Conservation (phyloP, 345 rosid species). For the Litchi chinensis region DNA sequence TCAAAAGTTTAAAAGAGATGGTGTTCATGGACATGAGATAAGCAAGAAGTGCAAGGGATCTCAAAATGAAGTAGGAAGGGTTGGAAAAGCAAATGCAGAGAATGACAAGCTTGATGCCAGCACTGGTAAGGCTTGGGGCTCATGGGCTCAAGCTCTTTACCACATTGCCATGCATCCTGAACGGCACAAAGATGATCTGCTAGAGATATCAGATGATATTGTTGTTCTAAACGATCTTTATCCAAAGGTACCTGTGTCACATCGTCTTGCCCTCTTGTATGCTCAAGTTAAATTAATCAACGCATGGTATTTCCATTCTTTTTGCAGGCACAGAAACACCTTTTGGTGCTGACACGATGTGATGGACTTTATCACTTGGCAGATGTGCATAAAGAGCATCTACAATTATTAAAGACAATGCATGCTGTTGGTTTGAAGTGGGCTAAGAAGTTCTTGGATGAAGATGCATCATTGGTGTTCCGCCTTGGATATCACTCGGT, state of each 20-base stretch:
- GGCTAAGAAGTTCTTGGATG: slow-evolving; percentile 63
- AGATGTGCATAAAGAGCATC: slow-evolving; percentile 68
- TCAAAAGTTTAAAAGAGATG: slow-evolving; percentile 49
- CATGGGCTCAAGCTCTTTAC: slow-evolving; percentile 86
- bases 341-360: slow-evolving; percentile 64
- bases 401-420: slow-evolving; percentile 58
- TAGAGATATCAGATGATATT: slow-evolving; percentile 61
- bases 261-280: not conserved
- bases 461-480: slow-evolving; percentile 71
- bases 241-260: slow-evolving; percentile 62
- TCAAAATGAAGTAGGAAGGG: slow-evolving; percentile 29
- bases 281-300: slow-evolving; percentile 4
- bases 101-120: slow-evolving; percentile 30
- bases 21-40: slow-evolving; percentile 33
- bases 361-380: slow-evolving; percentile 66
- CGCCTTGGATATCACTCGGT: slow-evolving; percentile 98
- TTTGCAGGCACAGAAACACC: slow-evolving; percentile 73
- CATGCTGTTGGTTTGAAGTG: slow-evolving; percentile 78
- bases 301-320: not conserved
- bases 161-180: slow-evolving; percentile 75
- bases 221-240: slow-evolving; percentile 77
- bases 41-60: slow-evolving; percentile 60
- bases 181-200: slow-evolving; percentile 51
- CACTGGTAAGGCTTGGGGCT: slow-evolving; percentile 54
- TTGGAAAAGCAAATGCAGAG: slow-evolving; percentile 26